Base-by-base conservation (phyloP, 116 monocot species). In the Dioscorea cayenensis region DNA sequence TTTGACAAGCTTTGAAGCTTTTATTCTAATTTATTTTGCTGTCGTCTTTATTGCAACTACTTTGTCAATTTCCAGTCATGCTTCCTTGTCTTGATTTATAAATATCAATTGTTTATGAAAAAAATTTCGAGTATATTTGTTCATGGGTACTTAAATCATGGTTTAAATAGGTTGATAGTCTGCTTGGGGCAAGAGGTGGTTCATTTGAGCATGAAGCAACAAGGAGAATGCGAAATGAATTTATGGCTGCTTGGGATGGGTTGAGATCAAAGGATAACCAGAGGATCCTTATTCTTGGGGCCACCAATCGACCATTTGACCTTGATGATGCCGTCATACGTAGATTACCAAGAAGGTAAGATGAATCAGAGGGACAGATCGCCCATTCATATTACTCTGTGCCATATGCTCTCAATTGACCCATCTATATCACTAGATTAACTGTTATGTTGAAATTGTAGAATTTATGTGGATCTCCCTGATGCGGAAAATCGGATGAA, bases 191-290 rank as follows among this genome's bases (percentile, higher is more conserved):
- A 61, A 75, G 97, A 72, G 97, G 97, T 70, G 93, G 97, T 78
- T 78, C 88, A 36, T 84, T 86, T 73, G 97, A 97, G 79, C 97
- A 97, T 80, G 97, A 97, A 78, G 94, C 97, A 64, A 97, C 97
- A 52, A 80, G 97, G 70, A 90, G 88, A 76, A 90, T 93, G 93
- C 69, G 97, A 65, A 97, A 97, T 79, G 97, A 97, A 61, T 97
- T 93, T 72, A 97, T 97, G 97, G 97, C 97, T 43, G 93, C 97
- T 66, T 97, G 97, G 97, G 97, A 97, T 83, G 97, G 97, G 10
- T 77, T 97, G 28, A 80, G 93, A 73, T 78, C 97, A 48, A 97
- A 90, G 76, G 97, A 97, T 6, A 97, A 70, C 76, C 97, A 97
- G 78, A 81, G 93, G 72, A 97, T 97, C 49, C 86, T 97, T 38